Evolutionary conservation across 2,329 filamentous ascomycete species (phyloP).

Genomic region (Pseudogymnoascus sp.): DNA sequence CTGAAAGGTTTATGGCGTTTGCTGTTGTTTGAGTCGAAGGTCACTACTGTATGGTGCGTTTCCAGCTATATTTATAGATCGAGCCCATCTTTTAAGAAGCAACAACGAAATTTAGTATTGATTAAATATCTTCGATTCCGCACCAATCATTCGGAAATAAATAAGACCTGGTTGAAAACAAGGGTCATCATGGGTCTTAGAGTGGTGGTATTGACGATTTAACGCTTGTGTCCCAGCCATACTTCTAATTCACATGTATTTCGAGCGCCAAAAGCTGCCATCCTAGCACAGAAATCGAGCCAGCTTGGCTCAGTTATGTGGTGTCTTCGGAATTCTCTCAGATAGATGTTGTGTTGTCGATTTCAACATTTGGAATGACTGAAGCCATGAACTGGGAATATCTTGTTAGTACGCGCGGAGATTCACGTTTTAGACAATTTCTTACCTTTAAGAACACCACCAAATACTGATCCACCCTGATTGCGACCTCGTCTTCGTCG

Average conservation of each 20-base stretch:
- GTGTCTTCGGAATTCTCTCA: not conserved
- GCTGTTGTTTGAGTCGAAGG: not conserved
- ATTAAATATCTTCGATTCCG: not conserved
- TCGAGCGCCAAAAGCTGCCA: not conserved
- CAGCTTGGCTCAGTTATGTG: not conserved
- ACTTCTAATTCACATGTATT: not conserved
- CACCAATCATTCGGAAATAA: not conserved
- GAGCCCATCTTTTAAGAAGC: not conserved
- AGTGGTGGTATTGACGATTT: not conserved
- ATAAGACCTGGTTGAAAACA: not conserved
- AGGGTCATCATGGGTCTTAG: not conserved
- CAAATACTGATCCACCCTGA: constrained; percentile 78
- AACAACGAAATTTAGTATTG: not conserved
- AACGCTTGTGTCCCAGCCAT: not conserved
- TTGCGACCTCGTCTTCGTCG: constrained; percentile 68
- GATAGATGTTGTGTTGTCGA: not conserved
- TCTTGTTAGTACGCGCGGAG: not conserved
- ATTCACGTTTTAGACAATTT: not conserved
- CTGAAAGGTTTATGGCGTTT: not conserved
- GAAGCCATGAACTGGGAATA: not conserved
- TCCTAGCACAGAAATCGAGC: not conserved
- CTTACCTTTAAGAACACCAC: constrained; percentile 75
- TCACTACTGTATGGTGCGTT: not conserved
- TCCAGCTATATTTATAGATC: not conserved
- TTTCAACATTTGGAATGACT: not conserved